phyloP scores from a whole-genome alignment of 768 basidiomycete species.

The Boletus vermiculosoides region DNA sequence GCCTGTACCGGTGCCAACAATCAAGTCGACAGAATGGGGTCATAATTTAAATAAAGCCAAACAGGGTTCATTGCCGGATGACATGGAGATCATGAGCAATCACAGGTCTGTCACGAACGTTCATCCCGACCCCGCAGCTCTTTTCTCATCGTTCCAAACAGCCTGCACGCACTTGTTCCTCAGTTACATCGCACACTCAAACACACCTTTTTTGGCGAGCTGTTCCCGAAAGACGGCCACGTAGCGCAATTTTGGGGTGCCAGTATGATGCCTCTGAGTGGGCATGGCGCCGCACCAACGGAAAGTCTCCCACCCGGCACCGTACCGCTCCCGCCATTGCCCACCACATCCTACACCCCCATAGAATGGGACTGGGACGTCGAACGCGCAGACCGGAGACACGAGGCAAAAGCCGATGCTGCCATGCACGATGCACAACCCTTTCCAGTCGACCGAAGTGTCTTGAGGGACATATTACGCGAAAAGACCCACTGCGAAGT shows the following conservation, averaged over 20 bases:
- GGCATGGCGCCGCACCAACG: neutral
- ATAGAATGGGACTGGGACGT: slow-evolving; percentile 70
- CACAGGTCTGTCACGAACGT: slow-evolving; percentile 22
- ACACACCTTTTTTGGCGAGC: neutral
- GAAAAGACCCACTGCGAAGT: slow-evolving; percentile 68
- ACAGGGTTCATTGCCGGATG: slow-evolving; percentile 24
- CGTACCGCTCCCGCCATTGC: slow-evolving; percentile 15
- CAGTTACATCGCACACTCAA: neutral
- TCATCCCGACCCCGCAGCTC: neutral
- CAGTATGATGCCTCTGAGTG: slow-evolving; percentile 19
- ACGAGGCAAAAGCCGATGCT: slow-evolving; percentile 62
- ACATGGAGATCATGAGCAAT: slow-evolving; percentile 7
- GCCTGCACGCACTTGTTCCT: neutral
- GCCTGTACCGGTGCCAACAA: slow-evolving; percentile 23
- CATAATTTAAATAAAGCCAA: slow-evolving; percentile 30
- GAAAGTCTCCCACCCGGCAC: slow-evolving; percentile 20
- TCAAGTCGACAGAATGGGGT: slow-evolving; percentile 9
- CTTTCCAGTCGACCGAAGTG: slow-evolving; percentile 72
- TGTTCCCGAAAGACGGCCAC: slow-evolving; percentile 6
- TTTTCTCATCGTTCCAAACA: slow-evolving; percentile 1
- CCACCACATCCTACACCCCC: slow-evolving; percentile 7
- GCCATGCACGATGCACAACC: slow-evolving; percentile 60
- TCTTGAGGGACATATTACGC: slow-evolving; percentile 74
- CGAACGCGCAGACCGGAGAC: slow-evolving; percentile 68
- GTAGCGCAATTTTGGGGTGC: neutral